Evolutionary conservation across 129 eudicot species (phyloP), one percentile per base, ranked within the genome.

Genomic region (Ambrosia artemisiifolia): DNA sequence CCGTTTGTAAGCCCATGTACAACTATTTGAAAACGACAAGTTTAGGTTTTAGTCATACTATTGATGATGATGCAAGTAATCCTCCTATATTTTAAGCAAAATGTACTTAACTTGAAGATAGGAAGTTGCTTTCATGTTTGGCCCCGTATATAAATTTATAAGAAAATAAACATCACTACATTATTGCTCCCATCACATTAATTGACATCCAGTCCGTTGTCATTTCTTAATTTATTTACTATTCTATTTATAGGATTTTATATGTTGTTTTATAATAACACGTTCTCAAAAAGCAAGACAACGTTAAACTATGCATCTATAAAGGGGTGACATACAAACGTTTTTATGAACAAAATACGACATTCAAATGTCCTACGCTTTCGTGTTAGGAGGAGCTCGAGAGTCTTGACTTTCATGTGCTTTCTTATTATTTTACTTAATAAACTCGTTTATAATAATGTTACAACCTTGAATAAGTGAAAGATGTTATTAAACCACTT

Each of bases 81-180:
- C 53, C 16, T 6, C 67, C 70, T 63, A 40, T 75, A 38, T 75
- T 75, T 54, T 55, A 75, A 75, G 79, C 80, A 66, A 67, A 12
- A 67, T 55, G 68, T 75, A 73, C 78, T 75, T 67, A 32, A 36
- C 74, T 62, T 73, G 69, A 67, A 67, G 80, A 75, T 75, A 74
- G 74, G 62, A 35, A 67, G 74, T 75, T 43, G 80, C 68, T 75
- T 54, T 75, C 80, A 67, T 75, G 68, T 44, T 75, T 75, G 80
- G 80, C 74, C 68, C 61, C 40, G 5, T 11, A 28, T 12, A 59
- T 36, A 70, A 59, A 71, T 72, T 16, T 70, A 34, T 19, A 20
- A 71, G 10, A 60, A 59, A 7, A 24, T 24, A 11, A 42, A 65
- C 55, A 75, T 63, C 55, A 65, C 36, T 66, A 49, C 80, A 67